Evolutionary conservation across 1,284 basidiomycete species (phyloP).

Genomic region (Inonotus hispidus): DNA sequence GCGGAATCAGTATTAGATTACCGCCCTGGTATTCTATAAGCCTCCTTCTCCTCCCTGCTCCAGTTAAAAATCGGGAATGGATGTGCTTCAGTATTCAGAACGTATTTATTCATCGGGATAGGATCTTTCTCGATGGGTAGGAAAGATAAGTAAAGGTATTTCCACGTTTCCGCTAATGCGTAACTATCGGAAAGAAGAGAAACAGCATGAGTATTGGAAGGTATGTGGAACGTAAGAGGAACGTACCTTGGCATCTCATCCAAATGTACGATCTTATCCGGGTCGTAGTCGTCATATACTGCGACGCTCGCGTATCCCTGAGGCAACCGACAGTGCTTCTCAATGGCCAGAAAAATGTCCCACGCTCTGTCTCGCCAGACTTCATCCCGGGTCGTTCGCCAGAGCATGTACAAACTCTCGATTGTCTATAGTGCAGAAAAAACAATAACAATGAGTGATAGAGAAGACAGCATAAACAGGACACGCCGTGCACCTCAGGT

Average conservation of each 20-base stretch:
- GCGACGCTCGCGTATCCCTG: slow-evolving; percentile 55
- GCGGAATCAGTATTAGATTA: too few relatives aligned
- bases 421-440: slow-evolving; percentile 41
- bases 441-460: background rate
- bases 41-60: slow-evolving; percentile 23
- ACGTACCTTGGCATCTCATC: slow-evolving; percentile 68
- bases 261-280: slow-evolving; percentile 26
- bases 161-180: slow-evolving; percentile 65
- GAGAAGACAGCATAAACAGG: background rate
- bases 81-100: slow-evolving; percentile 30
- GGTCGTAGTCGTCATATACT: slow-evolving; percentile 39
- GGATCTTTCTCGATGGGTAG: slow-evolving; percentile 21
- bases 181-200: slow-evolving; percentile 36
- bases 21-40: slow-evolving; percentile 5
- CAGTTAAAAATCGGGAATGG: slow-evolving; percentile 27
- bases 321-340: slow-evolving; percentile 47
- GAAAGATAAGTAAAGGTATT: slow-evolving; percentile 27
- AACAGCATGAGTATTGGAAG: background rate
- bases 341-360: slow-evolving; percentile 67
- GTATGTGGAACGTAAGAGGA: background rate
- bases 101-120: slow-evolving; percentile 25
- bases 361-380: slow-evolving; percentile 75
- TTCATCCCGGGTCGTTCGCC: slow-evolving; percentile 63
- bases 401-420: slow-evolving; percentile 66
- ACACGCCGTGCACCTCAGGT: slow-evolving; percentile 49